Percentiles rank a stretch among this genome's conserved stretches.
Conservation (phyloP, 768 basidiomycete species). For the Lactarius akahatsu region DNA sequence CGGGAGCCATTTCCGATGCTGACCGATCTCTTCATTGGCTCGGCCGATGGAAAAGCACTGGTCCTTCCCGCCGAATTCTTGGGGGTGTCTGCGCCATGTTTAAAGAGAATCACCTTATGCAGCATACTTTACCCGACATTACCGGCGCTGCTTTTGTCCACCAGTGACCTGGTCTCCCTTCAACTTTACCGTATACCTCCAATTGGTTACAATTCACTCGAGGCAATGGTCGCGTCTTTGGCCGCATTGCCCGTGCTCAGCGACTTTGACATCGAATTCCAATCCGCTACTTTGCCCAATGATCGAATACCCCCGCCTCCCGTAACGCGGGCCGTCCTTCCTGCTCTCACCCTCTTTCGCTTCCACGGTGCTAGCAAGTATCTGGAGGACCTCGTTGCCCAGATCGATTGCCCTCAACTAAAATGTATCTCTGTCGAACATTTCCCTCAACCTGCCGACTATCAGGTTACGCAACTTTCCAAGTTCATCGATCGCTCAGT, state of each 20-base stretch:
- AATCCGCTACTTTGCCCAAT: not conserved
- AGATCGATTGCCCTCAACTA: not conserved
- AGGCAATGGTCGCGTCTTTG: not conserved
- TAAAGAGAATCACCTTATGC: too few species aligned
- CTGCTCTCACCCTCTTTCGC: not conserved
- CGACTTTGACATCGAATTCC: not conserved
- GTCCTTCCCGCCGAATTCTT: too few species aligned
- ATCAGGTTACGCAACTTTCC: not conserved
- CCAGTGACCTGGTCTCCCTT: too few species aligned
- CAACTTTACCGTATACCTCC: too few species aligned
- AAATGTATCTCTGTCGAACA: not conserved
- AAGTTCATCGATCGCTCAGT: not conserved
- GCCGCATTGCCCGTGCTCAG: not conserved
- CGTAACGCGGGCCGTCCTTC: not conserved
- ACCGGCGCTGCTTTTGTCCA: too few species aligned
- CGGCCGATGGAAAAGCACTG: too few species aligned
- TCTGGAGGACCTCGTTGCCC: not conserved
- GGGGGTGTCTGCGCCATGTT: too few species aligned
- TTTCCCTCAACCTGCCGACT: not conserved
- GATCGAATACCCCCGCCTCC: not conserved
- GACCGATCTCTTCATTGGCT: too few species aligned
- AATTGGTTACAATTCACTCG: conserved; percentile 4
- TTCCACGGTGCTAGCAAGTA: conserved; percentile 3
- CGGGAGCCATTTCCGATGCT: too few species aligned
- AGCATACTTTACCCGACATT: too few species aligned